Conservation (phyloP, 192 early-diverging fungal genomes). For the Rhizoclosmatium sp. region DNA sequence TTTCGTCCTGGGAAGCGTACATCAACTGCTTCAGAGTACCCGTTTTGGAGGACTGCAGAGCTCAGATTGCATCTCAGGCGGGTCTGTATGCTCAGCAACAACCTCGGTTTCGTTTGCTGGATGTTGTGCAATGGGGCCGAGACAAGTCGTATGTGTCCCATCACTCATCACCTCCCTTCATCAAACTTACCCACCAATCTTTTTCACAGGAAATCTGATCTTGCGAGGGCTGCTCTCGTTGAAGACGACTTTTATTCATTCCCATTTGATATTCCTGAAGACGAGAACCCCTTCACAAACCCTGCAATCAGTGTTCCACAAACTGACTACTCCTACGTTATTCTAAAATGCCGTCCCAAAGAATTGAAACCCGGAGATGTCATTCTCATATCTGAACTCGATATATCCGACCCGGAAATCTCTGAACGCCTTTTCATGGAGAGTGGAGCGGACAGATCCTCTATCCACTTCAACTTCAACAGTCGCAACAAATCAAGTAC, state of each 20-base stretch:
- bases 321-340: neutral
- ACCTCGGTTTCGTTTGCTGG: neutral
- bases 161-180: neutral
- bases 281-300: neutral
- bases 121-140: conserved; percentile 21
- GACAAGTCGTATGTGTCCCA: neutral
- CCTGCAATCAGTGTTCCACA: neutral
- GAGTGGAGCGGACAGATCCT: neutral
- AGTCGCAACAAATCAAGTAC: neutral
- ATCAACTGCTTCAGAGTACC: conserved; percentile 1
- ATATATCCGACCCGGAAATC: conserved; percentile 3
- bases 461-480: neutral
- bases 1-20: neutral
- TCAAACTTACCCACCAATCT: neutral
- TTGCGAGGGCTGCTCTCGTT: neutral
- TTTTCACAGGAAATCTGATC: neutral
- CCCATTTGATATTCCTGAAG: neutral
- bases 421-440: neutral
- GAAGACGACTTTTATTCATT: neutral
- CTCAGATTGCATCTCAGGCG: conserved; percentile 24
- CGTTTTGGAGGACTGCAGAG: conserved; percentile 5
- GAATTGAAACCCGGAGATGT: conserved; percentile 20
- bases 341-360: neutral
- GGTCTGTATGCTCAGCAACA: neutral
- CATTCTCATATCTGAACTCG: conserved; percentile 9